Conservation (phyloP, 805 yeast genomes). For the Yarrowia osloensis region DNA sequence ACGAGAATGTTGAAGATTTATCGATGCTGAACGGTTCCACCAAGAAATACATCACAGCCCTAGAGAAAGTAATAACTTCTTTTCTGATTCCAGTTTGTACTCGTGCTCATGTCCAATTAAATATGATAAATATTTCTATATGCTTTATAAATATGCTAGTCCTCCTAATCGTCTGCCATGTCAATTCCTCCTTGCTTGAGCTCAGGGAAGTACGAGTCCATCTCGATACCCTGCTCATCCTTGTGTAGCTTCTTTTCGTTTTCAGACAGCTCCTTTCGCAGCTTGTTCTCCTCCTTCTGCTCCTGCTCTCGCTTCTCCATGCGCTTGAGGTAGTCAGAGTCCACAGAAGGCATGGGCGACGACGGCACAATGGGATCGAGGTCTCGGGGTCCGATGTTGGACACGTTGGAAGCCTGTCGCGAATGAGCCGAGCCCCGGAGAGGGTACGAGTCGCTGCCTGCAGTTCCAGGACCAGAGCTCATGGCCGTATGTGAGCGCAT, state of each 20-base stretch:
- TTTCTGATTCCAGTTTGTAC: too few relatives aligned
- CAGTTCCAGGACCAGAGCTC: neutral
- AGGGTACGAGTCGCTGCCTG: slow-evolving; percentile 3
- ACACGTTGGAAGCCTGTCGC: neutral
- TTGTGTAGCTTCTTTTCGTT: neutral
- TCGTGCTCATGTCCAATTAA: too few relatives aligned
- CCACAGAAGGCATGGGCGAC: slow-evolving; percentile 25
- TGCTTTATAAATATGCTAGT: slow-evolving; percentile 18
- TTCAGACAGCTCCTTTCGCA: neutral
- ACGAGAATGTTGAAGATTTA: too few relatives aligned
- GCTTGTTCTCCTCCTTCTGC: neutral
- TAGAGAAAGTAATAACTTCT: too few relatives aligned
- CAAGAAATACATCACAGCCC: too few relatives aligned
- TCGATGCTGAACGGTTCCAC: too few relatives aligned
- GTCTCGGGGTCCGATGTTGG: neutral
- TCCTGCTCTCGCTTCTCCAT: slow-evolving; percentile 10
- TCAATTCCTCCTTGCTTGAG: neutral
- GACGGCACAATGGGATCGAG: slow-evolving; percentile 4
- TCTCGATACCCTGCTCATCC: slow-evolving; percentile 18
- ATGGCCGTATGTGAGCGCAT: slow-evolving; percentile 9
- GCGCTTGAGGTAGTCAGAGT: neutral
- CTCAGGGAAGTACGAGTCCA: slow-evolving; percentile 10
- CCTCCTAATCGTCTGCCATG: neutral
- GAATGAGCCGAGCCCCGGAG: slow-evolving; percentile 4
- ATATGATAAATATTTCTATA: slow-evolving; percentile 5